Evolutionary conservation across 805 yeast genomes (phyloP).

Genomic region (Candida manassasensis): DNA sequence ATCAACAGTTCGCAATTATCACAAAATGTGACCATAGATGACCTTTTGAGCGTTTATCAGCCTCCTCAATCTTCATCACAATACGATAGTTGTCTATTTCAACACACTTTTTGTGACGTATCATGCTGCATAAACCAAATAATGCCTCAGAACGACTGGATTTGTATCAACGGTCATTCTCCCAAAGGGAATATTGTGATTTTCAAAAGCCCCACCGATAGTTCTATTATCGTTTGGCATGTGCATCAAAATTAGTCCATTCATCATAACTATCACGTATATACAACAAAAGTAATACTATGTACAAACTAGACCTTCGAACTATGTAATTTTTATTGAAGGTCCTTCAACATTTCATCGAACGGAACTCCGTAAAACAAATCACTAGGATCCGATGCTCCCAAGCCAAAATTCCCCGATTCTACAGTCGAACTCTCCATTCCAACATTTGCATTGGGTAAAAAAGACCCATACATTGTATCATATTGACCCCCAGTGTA

Average conservation of each 20-base stretch:
- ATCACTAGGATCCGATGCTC: background rate
- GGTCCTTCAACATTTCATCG: slow-evolving; percentile 4
- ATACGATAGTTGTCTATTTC: background rate
- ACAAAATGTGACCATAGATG: slow-evolving; percentile 1
- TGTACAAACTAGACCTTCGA: slow-evolving; percentile 1
- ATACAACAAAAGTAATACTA: slow-evolving; percentile 3
- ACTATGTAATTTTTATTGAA: background rate
- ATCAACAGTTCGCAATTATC: slow-evolving; percentile 14
- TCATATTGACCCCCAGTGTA: no score
- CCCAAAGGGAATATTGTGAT: background rate
- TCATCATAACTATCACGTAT: background rate
- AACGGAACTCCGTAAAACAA: slow-evolving; percentile 4
- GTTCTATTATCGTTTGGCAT: background rate
- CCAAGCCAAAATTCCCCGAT: background rate
- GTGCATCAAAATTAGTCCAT: background rate
- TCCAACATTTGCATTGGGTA: background rate
- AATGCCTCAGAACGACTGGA: background rate
- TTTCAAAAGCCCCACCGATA: slow-evolving; percentile 1
- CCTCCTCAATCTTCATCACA: background rate
- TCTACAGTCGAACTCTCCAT: background rate
- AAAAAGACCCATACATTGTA: background rate
- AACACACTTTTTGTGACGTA: background rate
- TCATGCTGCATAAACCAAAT: background rate
- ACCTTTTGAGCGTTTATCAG: slow-evolving; percentile 5
- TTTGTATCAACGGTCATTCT: background rate